A percentile compares a stretch with the other conserved stretches of the same genome.
Conservation (phyloP, 1,284 basidiomycete species). For the Moesziomyces globuligerus region DNA sequence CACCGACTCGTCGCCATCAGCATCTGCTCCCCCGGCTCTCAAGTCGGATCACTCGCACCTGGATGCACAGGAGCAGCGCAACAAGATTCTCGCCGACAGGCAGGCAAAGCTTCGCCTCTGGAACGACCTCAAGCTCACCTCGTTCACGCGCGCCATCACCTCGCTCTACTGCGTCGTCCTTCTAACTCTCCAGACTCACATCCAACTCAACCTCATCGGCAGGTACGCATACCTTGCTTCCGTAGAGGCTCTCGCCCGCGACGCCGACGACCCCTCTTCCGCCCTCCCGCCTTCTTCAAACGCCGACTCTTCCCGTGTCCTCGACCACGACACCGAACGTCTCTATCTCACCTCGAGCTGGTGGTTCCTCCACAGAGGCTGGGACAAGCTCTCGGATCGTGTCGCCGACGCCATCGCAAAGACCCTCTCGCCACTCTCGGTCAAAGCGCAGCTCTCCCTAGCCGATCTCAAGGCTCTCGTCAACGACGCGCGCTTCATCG, state of each 20-base stretch:
- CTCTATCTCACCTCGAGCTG: slow-evolving; percentile 86
- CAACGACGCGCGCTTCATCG: slow-evolving; percentile 24
- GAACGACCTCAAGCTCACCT: slow-evolving; percentile 68
- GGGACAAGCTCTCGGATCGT: slow-evolving; percentile 80
- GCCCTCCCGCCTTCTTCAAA: slow-evolving; percentile 3
- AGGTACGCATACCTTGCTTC: slow-evolving; percentile 81
- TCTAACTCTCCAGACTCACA: slow-evolving; percentile 80
- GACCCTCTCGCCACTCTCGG: slow-evolving; percentile 76
- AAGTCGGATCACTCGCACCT: slow-evolving; percentile 16
- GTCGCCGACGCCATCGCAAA: slow-evolving; percentile 80
- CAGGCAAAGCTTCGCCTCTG: slow-evolving; percentile 61
- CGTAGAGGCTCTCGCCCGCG: slow-evolving; percentile 71
- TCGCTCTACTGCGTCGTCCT: slow-evolving; percentile 83
- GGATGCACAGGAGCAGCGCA: slow-evolving; percentile 40
- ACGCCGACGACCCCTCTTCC: slow-evolving; percentile 12
- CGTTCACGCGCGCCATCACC: slow-evolving; percentile 85
- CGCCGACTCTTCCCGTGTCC: slow-evolving; percentile 10
- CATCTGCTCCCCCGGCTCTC: background rate
- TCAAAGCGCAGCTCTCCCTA: slow-evolving; percentile 78
- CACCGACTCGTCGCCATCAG: background rate
- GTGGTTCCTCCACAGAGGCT: slow-evolving; percentile 90
- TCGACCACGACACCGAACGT: slow-evolving; percentile 74
- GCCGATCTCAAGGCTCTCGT: slow-evolving; percentile 73
- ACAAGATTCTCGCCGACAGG: slow-evolving; percentile 32
- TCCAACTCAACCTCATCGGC: slow-evolving; percentile 86